Base-by-base conservation (phyloP, 306 rosid species). In the Vigna hirtella region DNA sequence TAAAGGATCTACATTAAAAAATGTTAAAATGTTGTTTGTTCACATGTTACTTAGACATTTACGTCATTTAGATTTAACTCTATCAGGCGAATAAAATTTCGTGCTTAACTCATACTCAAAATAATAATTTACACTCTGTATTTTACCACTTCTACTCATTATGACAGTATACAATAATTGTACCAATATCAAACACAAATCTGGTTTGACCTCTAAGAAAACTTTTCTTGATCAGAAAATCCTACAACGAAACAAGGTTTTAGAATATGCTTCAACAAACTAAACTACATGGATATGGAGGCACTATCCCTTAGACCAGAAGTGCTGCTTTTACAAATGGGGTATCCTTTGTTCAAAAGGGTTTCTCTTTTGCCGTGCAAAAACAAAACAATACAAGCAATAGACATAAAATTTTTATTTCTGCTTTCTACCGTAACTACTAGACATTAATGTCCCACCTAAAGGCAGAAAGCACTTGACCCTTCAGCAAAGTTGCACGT, bases 381-480 rank as follows among this genome's bases (percentile, higher is more conserved):
- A 73, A 77, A 47, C 40, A 38, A 64, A 63, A 72, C 79, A 30
- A 81, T 53, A 18, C 47, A 56, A 79, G 72, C n/a, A 17, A 18
- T 10, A 56, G 10, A 70, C 66, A 81, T 66, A 74, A 81, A 71
- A 81, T 56, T 74, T 82, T 79, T 78, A 30, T 57, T 75, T 81
- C 72, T 84, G 58, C 77, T 84, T 86, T 89, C 66, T 50, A 62
- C 75, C 72, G 17, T 68, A 83, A 79, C 76, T 26, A 72, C 76
- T 68, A 83, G 83, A 79, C 59, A 71, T 36, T 47, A 72, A 85
- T 51, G 77, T 73, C 73, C 82, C 81, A 30, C 77, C 81, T 18
- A 73, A 68, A 67, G 65, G 66, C 13, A 76, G 70, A 64, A 14
- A 36, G 77, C 67, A 38, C 47, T 17, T 74, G 83, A 17, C 74